phyloP scores from a whole-genome alignment of 345 rosid species.

The Leavenworthia alabamica region DNA sequence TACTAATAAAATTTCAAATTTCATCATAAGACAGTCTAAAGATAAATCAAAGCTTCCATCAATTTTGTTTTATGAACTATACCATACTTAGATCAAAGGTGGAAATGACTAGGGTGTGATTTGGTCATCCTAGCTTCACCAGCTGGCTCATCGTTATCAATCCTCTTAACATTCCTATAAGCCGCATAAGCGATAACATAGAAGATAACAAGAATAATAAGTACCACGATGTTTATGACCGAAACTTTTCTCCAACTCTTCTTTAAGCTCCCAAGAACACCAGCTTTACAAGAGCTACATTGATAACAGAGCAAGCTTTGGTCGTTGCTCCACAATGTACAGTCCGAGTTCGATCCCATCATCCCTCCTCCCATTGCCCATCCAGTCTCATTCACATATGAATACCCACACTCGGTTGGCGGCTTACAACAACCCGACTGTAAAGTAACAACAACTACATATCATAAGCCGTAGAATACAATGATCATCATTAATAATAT shows the following conservation, averaged over 20 bases:
- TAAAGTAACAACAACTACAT: not conserved
- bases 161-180: slow-evolving; percentile 72
- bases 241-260: slow-evolving; percentile 99
- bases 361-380: slow-evolving; percentile 52
- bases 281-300: slow-evolving; percentile 88
- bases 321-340: slow-evolving; percentile 68
- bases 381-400: slow-evolving; percentile 61
- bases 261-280: slow-evolving; percentile 80
- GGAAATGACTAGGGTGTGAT: slow-evolving; percentile 62
- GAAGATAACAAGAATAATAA: slow-evolving; percentile 68
- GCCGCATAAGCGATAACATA: slow-evolving; percentile 80
- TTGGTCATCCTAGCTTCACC: slow-evolving; percentile 89
- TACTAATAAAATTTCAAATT: not conserved
- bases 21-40: not conserved
- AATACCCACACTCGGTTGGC: slow-evolving; percentile 68
- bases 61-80: not conserved
- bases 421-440: slow-evolving; percentile 99
- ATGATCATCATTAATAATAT: too few relatives aligned
- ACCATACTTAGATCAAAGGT: slow-evolving; percentile 31
- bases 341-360: slow-evolving; percentile 40
- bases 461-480: not conserved
- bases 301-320: slow-evolving; percentile 63
- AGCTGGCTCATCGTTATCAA: slow-evolving; percentile 73
- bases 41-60: slow-evolving; percentile 10
- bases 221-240: slow-evolving; percentile 64